Evolutionary conservation across 306 rosid genomes (phyloP).

Genomic region (Hippophae rhamnoides): DNA sequence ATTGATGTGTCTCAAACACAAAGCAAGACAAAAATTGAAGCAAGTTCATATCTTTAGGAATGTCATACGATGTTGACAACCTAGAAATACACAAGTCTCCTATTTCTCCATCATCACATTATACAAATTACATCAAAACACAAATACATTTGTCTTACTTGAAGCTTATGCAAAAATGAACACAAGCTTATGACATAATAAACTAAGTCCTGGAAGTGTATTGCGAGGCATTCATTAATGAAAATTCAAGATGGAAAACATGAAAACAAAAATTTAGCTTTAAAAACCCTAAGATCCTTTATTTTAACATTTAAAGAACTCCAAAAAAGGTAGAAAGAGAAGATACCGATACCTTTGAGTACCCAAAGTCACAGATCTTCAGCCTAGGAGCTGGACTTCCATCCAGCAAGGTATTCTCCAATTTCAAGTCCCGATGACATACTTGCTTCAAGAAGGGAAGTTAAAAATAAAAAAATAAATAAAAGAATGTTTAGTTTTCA

Average conservation of each 20-base stretch:
- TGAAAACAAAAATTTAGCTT: neutral
- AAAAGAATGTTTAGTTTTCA: neutral
- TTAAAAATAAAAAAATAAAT: neutral
- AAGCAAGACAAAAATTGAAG: too few species aligned
- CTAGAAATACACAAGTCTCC: too few species aligned
- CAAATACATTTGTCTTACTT: too few species aligned
- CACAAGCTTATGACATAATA: too few species aligned
- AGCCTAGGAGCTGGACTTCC: conserved; percentile 76
- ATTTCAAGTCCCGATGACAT: conserved; percentile 90
- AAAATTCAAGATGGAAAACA: neutral
- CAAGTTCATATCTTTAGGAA: too few species aligned
- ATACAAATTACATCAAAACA: too few species aligned
- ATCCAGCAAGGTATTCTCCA: conserved; percentile 93
- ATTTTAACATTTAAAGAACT: conserved; percentile 1
- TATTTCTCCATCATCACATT: too few species aligned
- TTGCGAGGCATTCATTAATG: neutral
- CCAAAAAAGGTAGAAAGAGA: too few species aligned
- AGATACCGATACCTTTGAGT: conserved; percentile 55
- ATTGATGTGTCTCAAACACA: too few species aligned
- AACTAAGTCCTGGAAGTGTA: neutral
- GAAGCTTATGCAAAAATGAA: too few species aligned
- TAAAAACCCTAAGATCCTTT: neutral
- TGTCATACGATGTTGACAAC: too few species aligned
- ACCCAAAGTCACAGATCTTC: conserved; percentile 96
- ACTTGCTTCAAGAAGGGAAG: conserved; percentile 66